Conservation (phyloP, 768 basidiomycete genomes). For the Phaeolepiota aurea region DNA sequence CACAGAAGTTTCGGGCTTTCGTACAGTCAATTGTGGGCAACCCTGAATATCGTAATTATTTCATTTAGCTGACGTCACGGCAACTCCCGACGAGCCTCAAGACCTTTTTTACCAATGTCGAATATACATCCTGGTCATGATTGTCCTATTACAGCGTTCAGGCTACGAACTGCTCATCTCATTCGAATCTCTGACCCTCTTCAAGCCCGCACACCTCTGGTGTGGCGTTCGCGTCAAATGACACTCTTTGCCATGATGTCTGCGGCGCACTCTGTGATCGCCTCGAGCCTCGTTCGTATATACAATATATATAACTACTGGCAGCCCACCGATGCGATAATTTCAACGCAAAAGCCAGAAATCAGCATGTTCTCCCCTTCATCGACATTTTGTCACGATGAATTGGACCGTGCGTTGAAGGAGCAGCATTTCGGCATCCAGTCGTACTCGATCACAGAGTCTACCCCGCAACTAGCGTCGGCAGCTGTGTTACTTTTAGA, state of each 20-base stretch:
- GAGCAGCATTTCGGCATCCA: constrained; percentile 54
- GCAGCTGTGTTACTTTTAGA: constrained; percentile 52
- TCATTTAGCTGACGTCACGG: too few species aligned
- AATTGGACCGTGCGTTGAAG: constrained; percentile 44
- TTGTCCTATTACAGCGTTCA: constrained; percentile 11
- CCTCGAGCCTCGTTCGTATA: constrained; percentile 15
- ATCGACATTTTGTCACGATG: constrained; percentile 32
- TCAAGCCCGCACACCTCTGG: neutral
- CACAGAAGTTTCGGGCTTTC: too few species aligned
- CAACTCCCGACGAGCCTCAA: constrained; percentile 15
- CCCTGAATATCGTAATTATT: too few species aligned
- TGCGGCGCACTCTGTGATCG: constrained; percentile 11
- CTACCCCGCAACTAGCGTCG: constrained; percentile 36
- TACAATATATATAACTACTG: constrained; percentile 21
- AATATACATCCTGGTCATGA: constrained; percentile 11
- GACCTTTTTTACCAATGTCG: constrained; percentile 5
- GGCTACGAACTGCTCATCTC: constrained; percentile 10
- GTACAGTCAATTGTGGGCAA: too few species aligned
- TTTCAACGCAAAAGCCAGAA: constrained; percentile 5
- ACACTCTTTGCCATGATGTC: constrained; percentile 11
- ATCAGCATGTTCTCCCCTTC: constrained; percentile 12
- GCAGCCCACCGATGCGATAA: constrained; percentile 9
- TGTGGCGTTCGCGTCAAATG: constrained; percentile 9
- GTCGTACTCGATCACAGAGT: constrained; percentile 31
- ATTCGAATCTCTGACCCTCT: constrained; percentile 12